Evolutionary conservation across 2,329 filamentous ascomycete species (phyloP).

Genomic region (Xylaria sp.): DNA sequence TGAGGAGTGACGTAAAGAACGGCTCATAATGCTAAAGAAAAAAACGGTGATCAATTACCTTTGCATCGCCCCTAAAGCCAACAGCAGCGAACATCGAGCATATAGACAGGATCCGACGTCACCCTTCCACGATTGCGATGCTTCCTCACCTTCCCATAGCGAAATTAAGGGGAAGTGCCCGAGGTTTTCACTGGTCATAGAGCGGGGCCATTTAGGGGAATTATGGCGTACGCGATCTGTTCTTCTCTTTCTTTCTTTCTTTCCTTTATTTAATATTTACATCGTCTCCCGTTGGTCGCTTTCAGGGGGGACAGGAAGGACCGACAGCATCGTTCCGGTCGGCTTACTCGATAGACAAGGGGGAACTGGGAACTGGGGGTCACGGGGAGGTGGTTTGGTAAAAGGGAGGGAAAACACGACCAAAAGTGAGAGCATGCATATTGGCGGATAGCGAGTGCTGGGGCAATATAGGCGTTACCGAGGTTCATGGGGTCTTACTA

Average conservation of each 20-base stretch:
- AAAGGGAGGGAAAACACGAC: not conserved
- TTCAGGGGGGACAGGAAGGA: not conserved
- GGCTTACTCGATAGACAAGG: slow-evolving; percentile 12
- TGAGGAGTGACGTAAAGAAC: not conserved
- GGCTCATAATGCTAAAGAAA: not conserved
- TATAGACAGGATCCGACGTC: not conserved
- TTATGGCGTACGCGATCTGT: not conserved
- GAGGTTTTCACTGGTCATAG: not conserved
- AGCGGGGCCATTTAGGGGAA: not conserved
- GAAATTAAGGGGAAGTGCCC: not conserved
- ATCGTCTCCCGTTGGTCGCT: no score
- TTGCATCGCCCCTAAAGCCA: not conserved
- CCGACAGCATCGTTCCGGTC: not conserved
- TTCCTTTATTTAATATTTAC: no score
- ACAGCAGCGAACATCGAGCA: not conserved
- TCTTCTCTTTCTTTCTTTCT: not conserved
- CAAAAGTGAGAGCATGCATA: not conserved
- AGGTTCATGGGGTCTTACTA: no score
- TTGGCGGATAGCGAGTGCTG: no score
- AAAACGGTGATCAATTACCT: not conserved
- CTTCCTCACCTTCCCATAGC: not conserved
- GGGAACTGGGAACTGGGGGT: not conserved
- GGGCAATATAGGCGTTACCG: no score
- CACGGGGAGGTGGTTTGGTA: not conserved
- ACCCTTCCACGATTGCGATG: not conserved